Percentiles rank a stretch among this genome's conserved stretches.
Conservation (phyloP, 139 green algal species). For the Eudorina sp. region DNA sequence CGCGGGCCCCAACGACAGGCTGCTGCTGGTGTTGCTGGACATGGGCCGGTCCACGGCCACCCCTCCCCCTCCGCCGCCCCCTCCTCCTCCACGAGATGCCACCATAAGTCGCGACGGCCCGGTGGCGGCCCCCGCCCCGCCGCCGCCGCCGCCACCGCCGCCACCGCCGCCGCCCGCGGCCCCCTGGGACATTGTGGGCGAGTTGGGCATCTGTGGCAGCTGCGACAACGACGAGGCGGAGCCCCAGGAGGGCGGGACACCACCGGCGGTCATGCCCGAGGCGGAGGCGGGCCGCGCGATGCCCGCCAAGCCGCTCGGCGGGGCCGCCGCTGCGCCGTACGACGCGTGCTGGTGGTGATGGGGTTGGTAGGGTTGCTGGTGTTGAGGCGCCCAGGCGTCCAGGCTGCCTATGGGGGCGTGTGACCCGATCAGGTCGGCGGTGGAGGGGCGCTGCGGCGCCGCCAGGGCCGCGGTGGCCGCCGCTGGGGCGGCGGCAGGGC, state of each 20-base stretch:
- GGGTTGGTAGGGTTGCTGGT: not conserved
- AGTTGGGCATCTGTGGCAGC: not conserved
- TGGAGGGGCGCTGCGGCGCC: not conserved
- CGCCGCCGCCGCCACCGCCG: not conserved
- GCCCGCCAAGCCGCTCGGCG: too few species aligned
- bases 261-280: not conserved
- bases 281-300: too few species aligned
- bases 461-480: not conserved
- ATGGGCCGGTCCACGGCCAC: not conserved
- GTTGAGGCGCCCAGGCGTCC: not conserved
- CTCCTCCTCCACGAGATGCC: not conserved
- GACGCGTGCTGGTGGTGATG: not conserved
- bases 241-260: not conserved
- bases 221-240: not conserved
- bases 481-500: not conserved
- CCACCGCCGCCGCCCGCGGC: not conserved
- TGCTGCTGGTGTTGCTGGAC: slow-evolving; percentile 23
- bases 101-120: not conserved
- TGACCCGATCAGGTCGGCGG: not conserved
- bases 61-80: not conserved
- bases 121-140: not conserved
- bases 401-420: not conserved
- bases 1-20: slow-evolving; percentile 28
- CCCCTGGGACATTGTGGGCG: not conserved
- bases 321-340: not conserved